phyloP scores from a whole-genome alignment of 2,329 filamentous ascomycete species.

The Fusarium sp. region DNA sequence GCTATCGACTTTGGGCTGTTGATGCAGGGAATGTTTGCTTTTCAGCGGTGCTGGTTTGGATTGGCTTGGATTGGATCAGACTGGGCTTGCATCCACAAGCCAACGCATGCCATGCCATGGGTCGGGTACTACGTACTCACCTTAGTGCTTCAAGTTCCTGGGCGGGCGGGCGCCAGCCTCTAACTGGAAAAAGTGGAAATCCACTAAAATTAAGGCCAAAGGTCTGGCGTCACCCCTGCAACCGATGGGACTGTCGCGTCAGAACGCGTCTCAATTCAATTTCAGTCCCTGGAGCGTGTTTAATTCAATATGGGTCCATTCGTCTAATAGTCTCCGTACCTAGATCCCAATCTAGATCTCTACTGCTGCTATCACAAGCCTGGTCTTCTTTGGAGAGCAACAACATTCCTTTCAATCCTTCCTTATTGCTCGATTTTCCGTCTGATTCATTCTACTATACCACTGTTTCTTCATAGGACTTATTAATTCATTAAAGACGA shows the following conservation, averaged over 20 bases:
- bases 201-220: constrained; percentile 18
- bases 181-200: not conserved
- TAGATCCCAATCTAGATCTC: constrained; percentile 5
- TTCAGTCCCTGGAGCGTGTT: constrained; percentile 7
- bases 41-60: constrained; percentile 14
- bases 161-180: constrained; percentile 8
- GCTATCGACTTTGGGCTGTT: constrained; percentile 26
- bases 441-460: not conserved
- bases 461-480: not conserved
- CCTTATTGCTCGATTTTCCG: not conserved
- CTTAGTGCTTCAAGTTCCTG: constrained; percentile 2
- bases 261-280: constrained; percentile 24
- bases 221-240: constrained; percentile 15
- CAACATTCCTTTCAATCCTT: not conserved
- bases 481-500: not conserved
- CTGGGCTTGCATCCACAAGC: constrained; percentile 19
- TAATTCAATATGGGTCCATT: constrained; percentile 16
- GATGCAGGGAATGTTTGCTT: constrained; percentile 34
- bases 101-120: constrained; percentile 8
- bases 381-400: constrained; percentile 2
- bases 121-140: not conserved
- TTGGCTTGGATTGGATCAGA: constrained; percentile 17
- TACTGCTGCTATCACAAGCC: not conserved
- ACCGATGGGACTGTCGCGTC: constrained; percentile 26
- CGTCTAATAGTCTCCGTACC: not conserved